Base-by-base conservation (phyloP, 2,329 filamentous ascomycete genomes). In the Rhytidhysteron rufulum region DNA sequence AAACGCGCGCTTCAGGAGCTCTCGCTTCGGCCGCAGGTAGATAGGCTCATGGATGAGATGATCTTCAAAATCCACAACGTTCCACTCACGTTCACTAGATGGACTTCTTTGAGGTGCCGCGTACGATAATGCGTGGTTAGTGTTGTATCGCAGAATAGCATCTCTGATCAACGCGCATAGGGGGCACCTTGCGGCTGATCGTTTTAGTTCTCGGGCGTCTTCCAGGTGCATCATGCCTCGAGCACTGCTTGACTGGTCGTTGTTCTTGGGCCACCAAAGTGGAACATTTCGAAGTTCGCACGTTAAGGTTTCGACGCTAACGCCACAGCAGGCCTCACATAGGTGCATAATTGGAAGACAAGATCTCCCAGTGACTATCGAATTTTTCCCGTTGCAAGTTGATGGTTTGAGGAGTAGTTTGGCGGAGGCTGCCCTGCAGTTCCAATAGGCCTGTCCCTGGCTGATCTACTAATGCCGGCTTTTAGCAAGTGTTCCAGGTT, bases 11-110 rank as follows among this genome's bases (percentile, higher is more conserved):
- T 47, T 44, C 32, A 43, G 22, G 31, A 40, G 44, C 17, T 44
- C 40, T 15, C 45, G 43, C 41, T 51, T 53, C 37, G 50, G 44
- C 41, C 47, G 43, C 9, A 53, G 39, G 35, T 48, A 51, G 37
- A 52, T 48, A 31, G 50, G 50, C 39, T 34, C 37, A 30, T 39
- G 43, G 25, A 24, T 25, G 34, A 43, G 47, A 42, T 41, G 41
- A 17, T 37, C 22, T 34, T 45, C 22, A 16, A 46, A 41, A 3
- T 44, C 34, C 36, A 34, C 30, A 16, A 41, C 37, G 31, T 44
- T 40, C 44, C 43, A 45, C 18, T 24, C 18, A 9, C 20, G 40
- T 22, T 33, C 24, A 33, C 13, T 17, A 22, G 10, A 6, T 18
- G 31, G n/a, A 27, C 22, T 19, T 22, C 24, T 15, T 31, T 19